phyloP scores from a whole-genome alignment of 176 grass and related monocot genomes.

The Miscanthus lutarioriparius region DNA sequence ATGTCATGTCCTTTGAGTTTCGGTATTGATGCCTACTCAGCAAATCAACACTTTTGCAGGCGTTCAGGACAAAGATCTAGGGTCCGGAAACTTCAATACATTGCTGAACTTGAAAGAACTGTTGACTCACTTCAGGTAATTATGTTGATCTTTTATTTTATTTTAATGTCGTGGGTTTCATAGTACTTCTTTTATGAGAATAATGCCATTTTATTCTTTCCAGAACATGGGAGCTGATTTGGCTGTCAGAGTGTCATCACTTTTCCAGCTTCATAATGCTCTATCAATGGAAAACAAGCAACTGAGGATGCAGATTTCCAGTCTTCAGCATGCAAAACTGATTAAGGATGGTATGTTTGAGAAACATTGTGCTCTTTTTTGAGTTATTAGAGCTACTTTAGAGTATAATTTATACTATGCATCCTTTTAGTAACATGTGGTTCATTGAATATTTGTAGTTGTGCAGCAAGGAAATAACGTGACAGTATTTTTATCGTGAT shows the following conservation, averaged over 20 bases:
- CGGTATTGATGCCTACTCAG: neutral
- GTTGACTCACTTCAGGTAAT: constrained; percentile 85
- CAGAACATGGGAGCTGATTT: constrained; percentile 87
- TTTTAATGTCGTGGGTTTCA: constrained; percentile 23
- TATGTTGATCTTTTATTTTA: constrained; percentile 26
- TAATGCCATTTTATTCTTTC: constrained; percentile 32
- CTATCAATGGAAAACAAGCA: constrained; percentile 89
- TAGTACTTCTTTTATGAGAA: neutral
- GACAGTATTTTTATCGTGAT: neutral
- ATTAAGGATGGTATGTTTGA: constrained; percentile 75
- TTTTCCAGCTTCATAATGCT: constrained; percentile 77
- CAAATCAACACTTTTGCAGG: constrained; percentile 51
- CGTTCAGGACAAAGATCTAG: constrained; percentile 96
- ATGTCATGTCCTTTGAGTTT: constrained; percentile 1
- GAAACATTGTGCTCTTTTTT: neutral
- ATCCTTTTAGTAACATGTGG: neutral
- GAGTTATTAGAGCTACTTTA: constrained; percentile 1
- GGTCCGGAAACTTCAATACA: constrained; percentile 97
- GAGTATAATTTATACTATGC: constrained; percentile 4
- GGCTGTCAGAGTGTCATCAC: constrained; percentile 70
- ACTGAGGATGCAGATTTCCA: constrained; percentile 62
- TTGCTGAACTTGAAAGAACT: constrained; percentile 92
- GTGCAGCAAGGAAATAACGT: neutral
- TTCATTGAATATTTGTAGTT: neutral
- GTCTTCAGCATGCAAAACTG: constrained; percentile 75